phyloP scores from a whole-genome alignment of 306 rosid genomes.

The Citrullus colocynthis region DNA sequence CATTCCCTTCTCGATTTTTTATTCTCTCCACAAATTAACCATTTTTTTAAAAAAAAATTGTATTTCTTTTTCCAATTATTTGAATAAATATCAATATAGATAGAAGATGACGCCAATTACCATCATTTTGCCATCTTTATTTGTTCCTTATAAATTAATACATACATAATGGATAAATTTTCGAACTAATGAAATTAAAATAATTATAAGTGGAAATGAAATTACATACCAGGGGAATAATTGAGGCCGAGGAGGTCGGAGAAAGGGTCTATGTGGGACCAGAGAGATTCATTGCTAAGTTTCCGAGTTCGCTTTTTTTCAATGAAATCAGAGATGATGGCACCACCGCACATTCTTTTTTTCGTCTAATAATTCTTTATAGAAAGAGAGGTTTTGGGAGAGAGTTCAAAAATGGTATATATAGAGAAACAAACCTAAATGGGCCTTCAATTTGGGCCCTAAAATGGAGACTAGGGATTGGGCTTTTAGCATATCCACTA shows the following conservation, averaged over 20 bases:
- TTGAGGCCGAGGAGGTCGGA: conserved; percentile 48
- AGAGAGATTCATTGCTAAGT: conserved; percentile 22
- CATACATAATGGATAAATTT: too few species aligned
- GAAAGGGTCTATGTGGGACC: conserved; percentile 50
- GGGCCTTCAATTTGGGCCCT: not conserved
- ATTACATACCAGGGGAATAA: not conserved
- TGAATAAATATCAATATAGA: not conserved
- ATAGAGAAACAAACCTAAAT: not conserved
- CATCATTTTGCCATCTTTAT: not conserved
- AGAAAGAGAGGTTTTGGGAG: not conserved
- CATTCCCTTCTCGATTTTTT: not conserved
- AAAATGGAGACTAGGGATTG: not conserved
- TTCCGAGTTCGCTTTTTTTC: conserved; percentile 41
- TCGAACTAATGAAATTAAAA: too few species aligned
- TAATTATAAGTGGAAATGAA: not conserved
- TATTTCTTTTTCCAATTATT: not conserved
- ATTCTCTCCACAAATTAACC: too few species aligned
- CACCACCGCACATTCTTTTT: conserved; percentile 76
- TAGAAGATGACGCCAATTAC: too few species aligned
- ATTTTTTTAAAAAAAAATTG: too few species aligned
- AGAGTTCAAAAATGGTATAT: not conserved
- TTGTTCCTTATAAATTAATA: too few species aligned
- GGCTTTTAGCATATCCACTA: not conserved
- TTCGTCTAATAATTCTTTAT: not conserved
- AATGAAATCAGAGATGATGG: conserved; percentile 62